Base-by-base conservation (phyloP, 495 filamentous ascomycete genomes). In the Aspergillus avenaceus region DNA sequence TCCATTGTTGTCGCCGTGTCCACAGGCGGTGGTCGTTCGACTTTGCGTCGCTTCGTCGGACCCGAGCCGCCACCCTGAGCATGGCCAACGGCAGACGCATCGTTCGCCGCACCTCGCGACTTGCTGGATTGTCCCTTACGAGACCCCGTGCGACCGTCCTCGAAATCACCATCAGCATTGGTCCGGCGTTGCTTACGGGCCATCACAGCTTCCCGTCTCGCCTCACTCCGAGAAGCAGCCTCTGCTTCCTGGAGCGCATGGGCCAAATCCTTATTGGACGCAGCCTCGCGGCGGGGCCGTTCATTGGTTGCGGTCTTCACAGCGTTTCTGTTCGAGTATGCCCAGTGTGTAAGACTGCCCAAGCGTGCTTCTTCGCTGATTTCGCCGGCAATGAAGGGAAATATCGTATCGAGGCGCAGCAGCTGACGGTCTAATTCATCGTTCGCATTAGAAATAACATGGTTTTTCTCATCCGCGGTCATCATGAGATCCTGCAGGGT, bases 401-500 rank as follows among this genome's bases (percentile, higher is more conserved):
- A 95, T 18, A 91, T 81, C 32, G 84, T 83, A 54, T 97, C 87
- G 55, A 97, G 81, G 19, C 93, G 87, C 46, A 80, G 66, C 18
- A 96, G 71, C 63, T 97, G 91, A 61, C 88, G 92, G 48, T 90
- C 82, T 7, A 97, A 79, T 45, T 90, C 86, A 47, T 95, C 88
- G 54, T 88, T 88, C 36, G 95, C 91, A 4, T 90, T 91, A 3
- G 85, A 84, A 32, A 97, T 85, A 45, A 97, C 91, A 53, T 95
- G 91, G 52, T 95, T 96, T 69, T 99, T 99, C 69, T 98, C 93
- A 56, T 97, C 95, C 26, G 96, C 73, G 0, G 88, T 88, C 49
- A 86, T 78, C 53, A 96, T 80, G 68, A 97, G 84, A 50, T 91
- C 86, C 34, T 80, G 75, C 29, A 92, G 80, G 55, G 81, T 77